Evolutionary conservation across 1,139 yeast genomes (phyloP).

Genomic region (Yueomyces sp.): DNA sequence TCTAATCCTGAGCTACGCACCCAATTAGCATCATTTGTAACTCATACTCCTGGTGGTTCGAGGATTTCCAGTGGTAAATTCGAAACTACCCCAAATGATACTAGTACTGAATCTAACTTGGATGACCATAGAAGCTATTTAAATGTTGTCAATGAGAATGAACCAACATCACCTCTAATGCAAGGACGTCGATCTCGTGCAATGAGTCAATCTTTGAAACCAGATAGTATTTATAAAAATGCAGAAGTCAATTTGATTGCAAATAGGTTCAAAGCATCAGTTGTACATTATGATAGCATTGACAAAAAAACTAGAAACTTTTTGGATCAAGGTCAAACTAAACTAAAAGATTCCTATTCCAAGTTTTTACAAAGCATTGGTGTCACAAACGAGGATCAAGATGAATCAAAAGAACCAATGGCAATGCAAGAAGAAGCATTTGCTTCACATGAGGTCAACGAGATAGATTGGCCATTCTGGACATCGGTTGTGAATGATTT

Average conservation of each 20-base stretch:
- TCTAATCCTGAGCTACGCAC: no score
- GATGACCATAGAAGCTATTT: no score
- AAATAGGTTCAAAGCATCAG: conserved; percentile 28
- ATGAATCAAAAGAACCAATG: conserved; percentile 7
- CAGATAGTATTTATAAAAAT: conserved; percentile 4
- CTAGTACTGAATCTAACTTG: no score
- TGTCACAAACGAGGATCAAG: conserved; percentile 14
- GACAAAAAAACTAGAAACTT: conserved; percentile 33
- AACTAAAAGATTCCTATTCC: conserved; percentile 51
- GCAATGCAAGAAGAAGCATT: conserved; percentile 3
- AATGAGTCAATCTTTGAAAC: conserved; percentile 9
- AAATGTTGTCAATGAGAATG: no score
- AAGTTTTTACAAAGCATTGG: conserved; percentile 9
- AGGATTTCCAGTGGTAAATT: no score
- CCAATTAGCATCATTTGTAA: no score
- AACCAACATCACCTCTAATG: not conserved
- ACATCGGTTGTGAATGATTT: conserved; percentile 66
- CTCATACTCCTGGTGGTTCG: no score
- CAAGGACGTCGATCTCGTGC: conserved; percentile 3
- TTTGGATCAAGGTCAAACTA: conserved; percentile 45
- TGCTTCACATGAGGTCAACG: conserved; percentile 18
- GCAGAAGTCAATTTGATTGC: conserved; percentile 32
- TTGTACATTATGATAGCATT: conserved; percentile 23
- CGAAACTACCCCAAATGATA: no score
- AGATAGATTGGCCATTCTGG: conserved; percentile 80